Percentiles rank a stretch among this genome's conserved stretches.
These are phyloP conservation scores for Pseudogymnoascus sp. DNA, from an alignment of 2,329 filamentous ascomycete genomes.

Conservation along the genomic window DNA sequence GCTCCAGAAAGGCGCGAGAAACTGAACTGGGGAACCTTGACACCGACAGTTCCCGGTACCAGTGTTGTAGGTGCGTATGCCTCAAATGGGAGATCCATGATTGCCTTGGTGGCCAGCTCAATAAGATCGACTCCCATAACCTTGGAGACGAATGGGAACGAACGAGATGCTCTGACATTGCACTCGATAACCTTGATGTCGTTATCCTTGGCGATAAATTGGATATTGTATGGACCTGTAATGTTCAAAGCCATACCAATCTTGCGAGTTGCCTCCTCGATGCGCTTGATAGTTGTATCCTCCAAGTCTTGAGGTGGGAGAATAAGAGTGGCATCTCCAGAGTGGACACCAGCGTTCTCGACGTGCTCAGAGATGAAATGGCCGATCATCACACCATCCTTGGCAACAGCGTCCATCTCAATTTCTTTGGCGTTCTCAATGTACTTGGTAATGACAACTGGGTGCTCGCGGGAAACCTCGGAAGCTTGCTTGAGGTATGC, in stretches of 20 bases:
- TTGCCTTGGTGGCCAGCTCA: slow-evolving; percentile 97
- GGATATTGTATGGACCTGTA: slow-evolving; percentile 96
- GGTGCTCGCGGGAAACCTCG: slow-evolving; percentile 89
- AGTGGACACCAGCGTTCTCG: slow-evolving; percentile 97
- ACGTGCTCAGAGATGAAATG: slow-evolving; percentile 99
- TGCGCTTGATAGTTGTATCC: slow-evolving; percentile 77
- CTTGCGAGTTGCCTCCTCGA: slow-evolving; percentile 91
- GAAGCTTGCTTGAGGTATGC: slow-evolving; percentile 83
- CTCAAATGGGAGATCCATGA: slow-evolving; percentile 73
- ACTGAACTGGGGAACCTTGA: slow-evolving; percentile 98
- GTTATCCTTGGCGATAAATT: slow-evolving; percentile 99
- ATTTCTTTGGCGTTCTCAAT: slow-evolving; percentile 99
- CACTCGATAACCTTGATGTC: slow-evolving; percentile 99
- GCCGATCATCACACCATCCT: slow-evolving; percentile 79
- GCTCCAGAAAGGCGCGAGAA: slow-evolving; percentile 95
- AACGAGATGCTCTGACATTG: slow-evolving; percentile 91
- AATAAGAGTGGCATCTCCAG: slow-evolving; percentile 92
- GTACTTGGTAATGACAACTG: slow-evolving; percentile 98
- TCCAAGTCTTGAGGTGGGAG: slow-evolving; percentile 90
- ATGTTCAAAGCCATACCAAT: slow-evolving; percentile 91
- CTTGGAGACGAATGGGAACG: slow-evolving; percentile 97
- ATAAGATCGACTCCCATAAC: slow-evolving; percentile 97
- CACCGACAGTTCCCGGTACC: slow-evolving; percentile 76
- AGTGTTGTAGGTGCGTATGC: slow-evolving; percentile 75
- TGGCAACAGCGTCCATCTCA: slow-evolving; percentile 97